Evolutionary conservation across 345 rosid genomes (phyloP).

Genomic region (Punica granatum): DNA sequence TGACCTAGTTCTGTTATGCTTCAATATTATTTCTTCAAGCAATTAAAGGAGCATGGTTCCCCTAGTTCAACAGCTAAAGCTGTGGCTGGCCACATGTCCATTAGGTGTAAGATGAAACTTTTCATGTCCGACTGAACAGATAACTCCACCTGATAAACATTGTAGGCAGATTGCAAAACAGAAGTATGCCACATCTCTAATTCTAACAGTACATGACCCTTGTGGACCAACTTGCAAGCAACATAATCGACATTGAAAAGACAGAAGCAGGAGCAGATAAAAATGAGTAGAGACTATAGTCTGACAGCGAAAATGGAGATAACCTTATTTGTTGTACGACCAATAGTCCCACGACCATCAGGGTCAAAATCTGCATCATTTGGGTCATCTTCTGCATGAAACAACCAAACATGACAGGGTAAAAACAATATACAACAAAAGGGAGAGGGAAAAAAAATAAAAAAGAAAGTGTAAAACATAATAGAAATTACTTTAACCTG

Average conservation of each 20-base stretch:
- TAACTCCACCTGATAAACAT: too few species aligned
- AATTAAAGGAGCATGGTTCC: neutral
- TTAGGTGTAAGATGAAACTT: neutral
- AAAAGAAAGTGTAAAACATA: neutral
- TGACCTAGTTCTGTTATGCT: neutral
- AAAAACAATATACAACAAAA: conserved; percentile 4
- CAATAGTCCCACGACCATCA: conserved; percentile 38
- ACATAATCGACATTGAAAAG: neutral
- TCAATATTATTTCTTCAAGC: neutral
- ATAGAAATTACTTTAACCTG: neutral
- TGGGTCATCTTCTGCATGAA: conserved; percentile 88
- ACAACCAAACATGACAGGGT: conserved; percentile 18
- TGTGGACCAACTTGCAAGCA: neutral
- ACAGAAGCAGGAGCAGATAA: neutral
- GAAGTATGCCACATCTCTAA: neutral
- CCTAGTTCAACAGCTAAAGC: neutral
- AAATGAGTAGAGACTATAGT: neutral
- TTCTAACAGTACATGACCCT: neutral
- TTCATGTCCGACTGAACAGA: neutral
- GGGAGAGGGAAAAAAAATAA: too few species aligned
- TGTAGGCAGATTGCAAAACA: neutral
- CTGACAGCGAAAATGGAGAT: neutral
- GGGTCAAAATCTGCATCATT: conserved; percentile 98
- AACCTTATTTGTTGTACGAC: conserved; percentile 52
- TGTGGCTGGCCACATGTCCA: neutral